Conservation (phyloP, 345 rosid genomes). For the Geranium brycei region DNA sequence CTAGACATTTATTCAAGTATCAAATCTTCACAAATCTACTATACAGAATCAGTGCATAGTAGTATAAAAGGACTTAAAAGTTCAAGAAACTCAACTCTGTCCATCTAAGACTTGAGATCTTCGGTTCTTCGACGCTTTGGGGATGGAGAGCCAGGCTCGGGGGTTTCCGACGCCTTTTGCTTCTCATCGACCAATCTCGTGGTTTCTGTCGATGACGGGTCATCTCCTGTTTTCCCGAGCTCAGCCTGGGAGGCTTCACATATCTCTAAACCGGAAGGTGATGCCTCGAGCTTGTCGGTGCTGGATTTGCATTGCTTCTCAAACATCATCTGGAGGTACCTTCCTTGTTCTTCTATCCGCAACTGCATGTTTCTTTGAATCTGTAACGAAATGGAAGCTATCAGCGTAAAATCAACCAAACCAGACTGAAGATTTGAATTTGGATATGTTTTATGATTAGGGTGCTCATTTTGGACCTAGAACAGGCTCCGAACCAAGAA, state of each 20-base stretch:
- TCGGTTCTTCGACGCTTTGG: constrained; percentile 43
- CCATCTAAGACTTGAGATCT: not conserved
- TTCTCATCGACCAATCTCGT: constrained; percentile 9
- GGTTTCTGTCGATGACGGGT: not conserved
- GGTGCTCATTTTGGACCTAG: too few species aligned
- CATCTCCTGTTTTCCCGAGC: constrained; percentile 6
- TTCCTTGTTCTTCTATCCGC: constrained; percentile 93
- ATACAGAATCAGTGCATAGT: not conserved
- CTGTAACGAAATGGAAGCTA: constrained; percentile 22
- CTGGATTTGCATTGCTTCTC: constrained; percentile 74
- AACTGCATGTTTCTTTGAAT: constrained; percentile 86
- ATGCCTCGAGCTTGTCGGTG: constrained; percentile 34
- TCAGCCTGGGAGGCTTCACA: constrained; percentile 14
- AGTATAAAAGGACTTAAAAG: not conserved
- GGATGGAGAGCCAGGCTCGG: constrained; percentile 22
- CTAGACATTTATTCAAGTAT: too few species aligned
- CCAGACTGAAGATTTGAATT: too few species aligned
- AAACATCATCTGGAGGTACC: constrained; percentile 88
- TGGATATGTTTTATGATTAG: too few species aligned
- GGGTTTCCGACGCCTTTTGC: constrained; percentile 15
- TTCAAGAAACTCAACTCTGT: not conserved
- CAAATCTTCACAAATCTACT: not conserved
- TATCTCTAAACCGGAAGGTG: constrained; percentile 8
- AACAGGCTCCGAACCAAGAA: too few species aligned
- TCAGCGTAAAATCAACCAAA: not conserved